Evolutionary conservation across 345 rosid species (phyloP).

Genomic region (Gynandropsis gynandra): DNA sequence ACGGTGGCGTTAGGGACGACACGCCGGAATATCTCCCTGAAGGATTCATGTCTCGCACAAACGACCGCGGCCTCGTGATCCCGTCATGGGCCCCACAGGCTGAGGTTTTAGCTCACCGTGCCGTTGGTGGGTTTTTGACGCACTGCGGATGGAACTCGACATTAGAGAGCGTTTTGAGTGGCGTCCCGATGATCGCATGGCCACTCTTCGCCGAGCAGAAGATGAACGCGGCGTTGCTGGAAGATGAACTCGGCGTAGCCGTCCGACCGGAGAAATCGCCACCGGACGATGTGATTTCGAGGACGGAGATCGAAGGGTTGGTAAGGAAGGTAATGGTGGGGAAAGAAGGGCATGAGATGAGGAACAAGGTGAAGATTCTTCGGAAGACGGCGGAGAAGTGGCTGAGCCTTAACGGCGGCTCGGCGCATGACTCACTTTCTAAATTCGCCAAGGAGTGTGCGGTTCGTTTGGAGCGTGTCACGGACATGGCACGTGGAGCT

Average conservation of each 20-base stretch:
- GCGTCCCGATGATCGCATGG: constrained; percentile 54
- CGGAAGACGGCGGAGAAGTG: constrained; percentile 28
- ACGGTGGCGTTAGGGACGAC: not conserved
- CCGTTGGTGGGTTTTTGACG: constrained; percentile 57
- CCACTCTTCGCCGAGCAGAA: constrained; percentile 48
- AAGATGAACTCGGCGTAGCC: constrained; percentile 42
- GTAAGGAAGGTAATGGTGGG: constrained; percentile 42
- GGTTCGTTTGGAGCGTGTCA: constrained; percentile 12
- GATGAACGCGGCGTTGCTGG: constrained; percentile 42
- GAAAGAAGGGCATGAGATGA: constrained; percentile 34
- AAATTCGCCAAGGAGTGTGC: constrained; percentile 21
- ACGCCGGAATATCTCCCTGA: constrained; percentile 37
- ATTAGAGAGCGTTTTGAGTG: constrained; percentile 42
- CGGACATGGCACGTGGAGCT: constrained; percentile 26
- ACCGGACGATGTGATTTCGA: constrained; percentile 22
- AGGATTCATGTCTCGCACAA: constrained; percentile 42
- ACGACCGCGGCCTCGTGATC: constrained; percentile 32
- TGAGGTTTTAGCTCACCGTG: constrained; percentile 43
- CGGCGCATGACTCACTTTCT: constrained; percentile 22
- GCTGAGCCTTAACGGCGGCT: constrained; percentile 20
- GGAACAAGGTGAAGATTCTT: constrained; percentile 35
- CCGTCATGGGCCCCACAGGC: constrained; percentile 58
- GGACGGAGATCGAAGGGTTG: constrained; percentile 38
- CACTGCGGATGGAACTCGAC: constrained; percentile 80
- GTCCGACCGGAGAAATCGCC: constrained; percentile 25